Evolutionary conservation across 2,329 filamentous ascomycete genomes (phyloP).

Genomic region (Fusarium gaditjirri): DNA sequence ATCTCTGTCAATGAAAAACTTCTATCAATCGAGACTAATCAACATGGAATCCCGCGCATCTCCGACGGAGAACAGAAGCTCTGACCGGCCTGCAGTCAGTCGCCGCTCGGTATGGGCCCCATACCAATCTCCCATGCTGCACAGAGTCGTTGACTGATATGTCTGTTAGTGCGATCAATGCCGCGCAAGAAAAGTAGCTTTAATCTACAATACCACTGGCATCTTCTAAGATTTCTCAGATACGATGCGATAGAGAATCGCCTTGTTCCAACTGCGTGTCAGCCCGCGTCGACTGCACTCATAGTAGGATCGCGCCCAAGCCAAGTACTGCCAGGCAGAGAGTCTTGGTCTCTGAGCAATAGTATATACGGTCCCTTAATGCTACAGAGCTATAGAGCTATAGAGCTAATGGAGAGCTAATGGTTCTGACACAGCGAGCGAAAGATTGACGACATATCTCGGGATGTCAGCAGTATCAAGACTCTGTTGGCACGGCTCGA

Average conservation of each 20-base stretch:
- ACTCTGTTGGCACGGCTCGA: conserved; percentile 36
- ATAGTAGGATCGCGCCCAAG: conserved; percentile 44
- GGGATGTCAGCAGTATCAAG: conserved; percentile 50
- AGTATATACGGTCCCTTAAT: conserved; percentile 40
- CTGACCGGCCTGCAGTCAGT: conserved; percentile 9
- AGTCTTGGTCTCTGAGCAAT: conserved; percentile 51
- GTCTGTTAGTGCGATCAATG: conserved; percentile 39
- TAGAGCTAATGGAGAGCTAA: too few relatives aligned
- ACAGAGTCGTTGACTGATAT: background rate
- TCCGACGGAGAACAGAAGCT: background rate
- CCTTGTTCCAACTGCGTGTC: conserved; percentile 49
- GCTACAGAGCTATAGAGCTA: accelerated
- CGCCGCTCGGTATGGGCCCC: conserved; percentile 33
- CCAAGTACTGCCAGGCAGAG: conserved; percentile 46
- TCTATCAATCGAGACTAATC: too few relatives aligned
- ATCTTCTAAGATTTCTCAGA: background rate
- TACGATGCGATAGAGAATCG: conserved; percentile 34
- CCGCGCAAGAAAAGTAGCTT: conserved; percentile 34
- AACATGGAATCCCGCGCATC: conserved; percentile 33
- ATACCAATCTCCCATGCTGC: accelerated
- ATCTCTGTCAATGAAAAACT: background rate
- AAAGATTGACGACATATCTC: conserved; percentile 51
- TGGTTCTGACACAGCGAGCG: conserved; percentile 43
- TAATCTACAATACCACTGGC: too few relatives aligned
- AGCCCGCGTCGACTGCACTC: conserved; percentile 47